Base-by-base conservation (phyloP, 2,329 filamentous ascomycete genomes). In the Dothideomycetes sp. region DNA sequence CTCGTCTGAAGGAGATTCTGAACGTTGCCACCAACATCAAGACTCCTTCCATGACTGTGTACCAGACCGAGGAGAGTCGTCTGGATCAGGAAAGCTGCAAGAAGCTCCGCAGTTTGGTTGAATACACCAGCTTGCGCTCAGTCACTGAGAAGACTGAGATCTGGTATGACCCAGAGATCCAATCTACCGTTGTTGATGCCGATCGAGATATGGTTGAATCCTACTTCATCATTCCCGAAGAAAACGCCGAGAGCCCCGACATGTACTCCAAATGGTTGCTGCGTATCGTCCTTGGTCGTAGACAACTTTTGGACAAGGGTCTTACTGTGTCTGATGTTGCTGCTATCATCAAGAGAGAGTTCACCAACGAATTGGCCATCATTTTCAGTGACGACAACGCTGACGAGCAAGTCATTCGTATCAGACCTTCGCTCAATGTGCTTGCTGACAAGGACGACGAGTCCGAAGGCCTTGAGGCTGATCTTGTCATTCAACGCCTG, bases 331-430 rank as follows among this genome's bases (percentile, higher is more conserved):
- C 91, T 46, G 87, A 98, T 54, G 89, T 98, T 46, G 89, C 89
- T 22, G 69, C 74, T 46, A 83, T 80, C 56, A 91, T 98, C 65
- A 94, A 93, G 68, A 78, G 88, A 49, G 81, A 87, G 39, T 98
- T 94, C 58, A 74, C 78, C 15, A 78, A 74, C 47, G 87, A 94
- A 61, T 69, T 96, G 52, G 86, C 86, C 11, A 80, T 98, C 50
- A 88, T 98, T 46, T 94, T 94, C 71, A 94, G 87, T 64, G 91
- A 98, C 63, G 91, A 95, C 70, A 98, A 98, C 61, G 88, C 89
- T 8, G 88, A 95, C 49, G 80, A 93, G 59, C 87, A 93, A 60
- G 82, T 96, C 32, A 86, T 98, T 52, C 91, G 91, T 60, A 82
- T 95, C 49, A 84, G 91, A 49, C 43, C 46, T 20, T 41, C 41